These are phyloP conservation scores for Botryotinia convoluta DNA, from an alignment of 2,329 filamentous ascomycete species.

Conservation along the genomic window DNA sequence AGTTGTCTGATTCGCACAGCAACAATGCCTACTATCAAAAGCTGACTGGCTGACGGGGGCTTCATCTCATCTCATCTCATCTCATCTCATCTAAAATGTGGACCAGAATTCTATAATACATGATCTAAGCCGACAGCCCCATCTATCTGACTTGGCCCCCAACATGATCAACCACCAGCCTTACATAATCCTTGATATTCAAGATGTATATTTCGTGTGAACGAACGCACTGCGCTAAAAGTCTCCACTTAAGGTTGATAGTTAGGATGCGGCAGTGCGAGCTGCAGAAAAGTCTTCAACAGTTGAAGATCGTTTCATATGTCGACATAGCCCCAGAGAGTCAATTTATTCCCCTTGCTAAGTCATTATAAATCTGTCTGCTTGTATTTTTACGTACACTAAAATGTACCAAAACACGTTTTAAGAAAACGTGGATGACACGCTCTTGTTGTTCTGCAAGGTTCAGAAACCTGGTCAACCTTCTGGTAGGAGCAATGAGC, in stretches of 20 bases:
- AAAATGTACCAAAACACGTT: neutral
- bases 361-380: neutral
- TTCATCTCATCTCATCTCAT: conserved; percentile 13
- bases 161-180: neutral
- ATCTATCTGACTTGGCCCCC: neutral
- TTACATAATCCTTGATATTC: neutral
- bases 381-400: neutral
- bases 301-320: conserved; percentile 1
- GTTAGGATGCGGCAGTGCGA: neutral
- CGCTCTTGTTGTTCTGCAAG: conserved; percentile 2
- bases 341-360: neutral
- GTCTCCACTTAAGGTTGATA: neutral
- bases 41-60: neutral
- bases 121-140: neutral
- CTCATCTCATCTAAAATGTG: conserved; percentile 3
- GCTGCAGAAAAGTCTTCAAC: neutral
- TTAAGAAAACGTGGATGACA: conserved; percentile 16
- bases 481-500: neutral
- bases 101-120: neutral
- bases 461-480: neutral
- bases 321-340: neutral
- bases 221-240: neutral
- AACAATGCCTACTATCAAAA: neutral
- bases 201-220: neutral
- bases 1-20: conserved; percentile 11